phyloP scores from a whole-genome alignment of 768 basidiomycete species.

The Hebeloma cylindrosporum region DNA sequence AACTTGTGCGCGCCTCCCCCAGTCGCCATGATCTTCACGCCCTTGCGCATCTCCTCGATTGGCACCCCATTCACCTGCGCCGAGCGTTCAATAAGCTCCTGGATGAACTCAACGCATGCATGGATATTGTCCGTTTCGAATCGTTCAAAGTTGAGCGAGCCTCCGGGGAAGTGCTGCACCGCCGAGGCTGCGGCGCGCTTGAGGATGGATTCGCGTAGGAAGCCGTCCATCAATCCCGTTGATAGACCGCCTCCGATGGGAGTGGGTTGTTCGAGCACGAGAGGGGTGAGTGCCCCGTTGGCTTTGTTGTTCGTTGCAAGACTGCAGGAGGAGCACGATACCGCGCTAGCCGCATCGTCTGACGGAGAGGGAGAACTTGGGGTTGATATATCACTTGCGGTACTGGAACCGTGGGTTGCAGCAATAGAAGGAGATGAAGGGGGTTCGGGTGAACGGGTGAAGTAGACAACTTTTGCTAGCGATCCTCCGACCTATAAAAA shows the following conservation, averaged over 20 bases:
- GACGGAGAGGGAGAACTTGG: constrained; percentile 46
- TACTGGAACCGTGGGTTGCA: constrained; percentile 59
- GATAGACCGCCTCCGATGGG: constrained; percentile 34
- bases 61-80: constrained; percentile 84
- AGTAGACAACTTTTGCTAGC: constrained; percentile 96
- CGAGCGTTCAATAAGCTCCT: constrained; percentile 81
- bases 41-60: constrained; percentile 85
- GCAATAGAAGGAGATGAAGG: constrained; percentile 72
- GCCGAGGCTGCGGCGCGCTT: constrained; percentile 47
- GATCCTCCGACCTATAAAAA: constrained; percentile 87
- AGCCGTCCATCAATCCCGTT: constrained; percentile 38
- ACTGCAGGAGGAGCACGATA: constrained; percentile 32
- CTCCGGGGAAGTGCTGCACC: constrained; percentile 86
- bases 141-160: constrained; percentile 95
- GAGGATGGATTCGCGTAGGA: constrained; percentile 64
- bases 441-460: constrained; percentile 89
- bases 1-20: constrained; percentile 97
- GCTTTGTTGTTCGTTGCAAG: constrained; percentile 39
- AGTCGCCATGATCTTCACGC: constrained; percentile 97
- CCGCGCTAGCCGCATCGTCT: constrained; percentile 28
- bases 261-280: constrained; percentile 59
- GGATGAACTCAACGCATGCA: constrained; percentile 83
- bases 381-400: constrained; percentile 45
- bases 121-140: constrained; percentile 92
- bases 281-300: constrained; percentile 81